These are phyloP conservation scores for Angomonas deanei DNA, from an alignment of 208 protist genomes.

Conservation along the genomic window DNA sequence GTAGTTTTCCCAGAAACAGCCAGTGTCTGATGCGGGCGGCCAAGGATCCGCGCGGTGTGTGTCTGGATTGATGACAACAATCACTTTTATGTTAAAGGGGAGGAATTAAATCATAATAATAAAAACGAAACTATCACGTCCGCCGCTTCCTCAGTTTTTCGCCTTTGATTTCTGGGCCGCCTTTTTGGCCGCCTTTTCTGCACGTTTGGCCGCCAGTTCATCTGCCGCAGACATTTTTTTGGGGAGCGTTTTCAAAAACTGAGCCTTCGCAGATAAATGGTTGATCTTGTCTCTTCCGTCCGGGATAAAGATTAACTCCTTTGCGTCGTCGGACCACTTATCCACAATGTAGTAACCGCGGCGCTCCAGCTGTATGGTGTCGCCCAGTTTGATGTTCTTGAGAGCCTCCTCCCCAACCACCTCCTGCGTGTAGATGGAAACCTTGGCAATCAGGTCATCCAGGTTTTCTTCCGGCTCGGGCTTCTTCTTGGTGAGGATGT, in stretches of 20 bases:
- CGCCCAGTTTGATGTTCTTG: conserved; percentile 79
- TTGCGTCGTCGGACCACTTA: conserved; percentile 22
- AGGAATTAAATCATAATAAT: too few relatives aligned
- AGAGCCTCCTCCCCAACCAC: conserved; percentile 88
- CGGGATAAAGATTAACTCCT: conserved; percentile 79
- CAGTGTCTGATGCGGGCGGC: too few relatives aligned
- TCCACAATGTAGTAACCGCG: conserved; percentile 98
- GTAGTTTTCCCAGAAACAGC: too few relatives aligned
- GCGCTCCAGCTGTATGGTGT: conserved; percentile 96
- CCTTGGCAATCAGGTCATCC: conserved; percentile 89
- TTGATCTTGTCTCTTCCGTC: conserved; percentile 89
- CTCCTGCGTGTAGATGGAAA: conserved; percentile 75
- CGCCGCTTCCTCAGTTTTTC: too few relatives aligned
- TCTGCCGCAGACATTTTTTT: conserved; percentile 63
- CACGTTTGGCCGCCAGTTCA: conserved; percentile 75
- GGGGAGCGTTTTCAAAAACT: conserved; percentile 75
- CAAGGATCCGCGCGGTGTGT: too few relatives aligned
- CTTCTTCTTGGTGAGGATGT: conserved; percentile 96
- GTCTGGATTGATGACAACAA: too few relatives aligned
- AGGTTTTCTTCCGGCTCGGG: conserved; percentile 92
- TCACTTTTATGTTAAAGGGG: too few relatives aligned
- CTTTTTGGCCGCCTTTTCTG: conserved; percentile 87
- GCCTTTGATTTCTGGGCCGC: conserved; percentile 53
- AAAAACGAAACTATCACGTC: too few relatives aligned
- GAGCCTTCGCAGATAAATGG: conserved; percentile 88